phyloP scores from a whole-genome alignment of 805 yeast genomes.

The Ogataea siamensis region DNA sequence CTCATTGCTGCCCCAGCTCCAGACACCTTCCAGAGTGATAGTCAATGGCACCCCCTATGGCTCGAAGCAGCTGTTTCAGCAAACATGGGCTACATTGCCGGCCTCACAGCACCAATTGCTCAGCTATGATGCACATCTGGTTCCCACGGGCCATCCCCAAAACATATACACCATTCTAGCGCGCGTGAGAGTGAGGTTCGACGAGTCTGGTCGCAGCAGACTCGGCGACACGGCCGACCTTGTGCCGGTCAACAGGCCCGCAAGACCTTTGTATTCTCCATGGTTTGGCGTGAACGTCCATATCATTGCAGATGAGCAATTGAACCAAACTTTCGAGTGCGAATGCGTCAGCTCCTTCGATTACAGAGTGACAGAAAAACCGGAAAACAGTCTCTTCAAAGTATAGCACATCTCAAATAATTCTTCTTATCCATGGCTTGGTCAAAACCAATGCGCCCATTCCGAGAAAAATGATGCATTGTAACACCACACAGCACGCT shows the following conservation, averaged over 20 bases:
- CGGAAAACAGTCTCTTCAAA: slow-evolving; percentile 45
- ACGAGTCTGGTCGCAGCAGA: slow-evolving; percentile 69
- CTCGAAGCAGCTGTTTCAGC: slow-evolving; percentile 51
- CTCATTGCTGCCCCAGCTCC: slow-evolving; percentile 44
- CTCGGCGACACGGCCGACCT: slow-evolving; percentile 63
- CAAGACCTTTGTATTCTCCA: slow-evolving; percentile 62
- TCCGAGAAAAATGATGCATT: slow-evolving; percentile 17
- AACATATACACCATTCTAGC: slow-evolving; percentile 40
- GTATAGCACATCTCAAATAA: slow-evolving; percentile 10
- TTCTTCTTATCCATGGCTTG: slow-evolving; percentile 19
- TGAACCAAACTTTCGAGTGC: slow-evolving; percentile 34
- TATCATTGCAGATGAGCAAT: slow-evolving; percentile 56
- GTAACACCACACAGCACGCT: slow-evolving; percentile 12
- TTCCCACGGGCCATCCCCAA: slow-evolving; percentile 40
- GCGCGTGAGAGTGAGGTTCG: slow-evolving; percentile 64
- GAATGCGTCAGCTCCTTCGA: slow-evolving; percentile 60
- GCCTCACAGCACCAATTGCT: slow-evolving; percentile 59
- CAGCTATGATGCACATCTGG: slow-evolving; percentile 63
- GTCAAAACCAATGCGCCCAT: slow-evolving; percentile 13
- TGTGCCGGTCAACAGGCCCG: slow-evolving; percentile 28
- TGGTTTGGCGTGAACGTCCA: slow-evolving; percentile 67
- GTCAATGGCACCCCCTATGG: slow-evolving; percentile 58
- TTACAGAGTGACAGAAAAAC: slow-evolving; percentile 64
- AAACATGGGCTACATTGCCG: slow-evolving; percentile 57
- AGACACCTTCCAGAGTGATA: slow-evolving; percentile 50